Percentiles rank a stretch among this genome's conserved stretches.
Evolutionary conservation across 805 yeast genomes (phyloP).

Genomic region (Lipomyces mesembrius): DNA sequence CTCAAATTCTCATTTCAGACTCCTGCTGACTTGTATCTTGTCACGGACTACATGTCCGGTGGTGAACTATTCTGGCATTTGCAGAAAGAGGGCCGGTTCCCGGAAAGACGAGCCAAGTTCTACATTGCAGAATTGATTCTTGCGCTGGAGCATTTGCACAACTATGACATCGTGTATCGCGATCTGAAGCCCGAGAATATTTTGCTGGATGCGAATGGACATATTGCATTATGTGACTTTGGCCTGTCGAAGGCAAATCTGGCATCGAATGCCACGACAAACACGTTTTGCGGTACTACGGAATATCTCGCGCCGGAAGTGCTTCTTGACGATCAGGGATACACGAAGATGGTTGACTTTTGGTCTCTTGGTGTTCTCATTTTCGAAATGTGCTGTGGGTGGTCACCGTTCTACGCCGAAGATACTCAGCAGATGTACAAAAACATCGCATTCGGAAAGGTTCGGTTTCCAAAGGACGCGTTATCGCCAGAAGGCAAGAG

Average conservation of each 20-base stretch:
- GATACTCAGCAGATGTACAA: constrained; percentile 99
- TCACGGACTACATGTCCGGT: constrained; percentile 97
- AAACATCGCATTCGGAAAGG: constrained; percentile 98
- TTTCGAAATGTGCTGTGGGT: constrained; percentile 99
- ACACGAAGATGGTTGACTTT: constrained; percentile 98
- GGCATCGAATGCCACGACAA: constrained; percentile 81
- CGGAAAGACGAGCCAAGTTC: constrained; percentile 93
- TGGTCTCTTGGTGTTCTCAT: constrained; percentile 97
- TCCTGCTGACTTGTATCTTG: constrained; percentile 85
- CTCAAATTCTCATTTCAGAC: constrained; percentile 96
- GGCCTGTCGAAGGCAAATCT: constrained; percentile 94
- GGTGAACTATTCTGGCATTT: constrained; percentile 97
- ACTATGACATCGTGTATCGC: constrained; percentile 93
- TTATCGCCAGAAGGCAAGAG: constrained; percentile 90
- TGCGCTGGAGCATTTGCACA: constrained; percentile 92
- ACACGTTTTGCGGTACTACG: constrained; percentile 97
- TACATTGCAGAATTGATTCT: constrained; percentile 94
- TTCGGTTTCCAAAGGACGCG: constrained; percentile 94
- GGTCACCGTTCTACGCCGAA: constrained; percentile 98
- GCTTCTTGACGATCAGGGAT: constrained; percentile 90
- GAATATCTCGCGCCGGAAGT: constrained; percentile 98
- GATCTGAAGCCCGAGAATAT: constrained; percentile 98
- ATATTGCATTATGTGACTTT: constrained; percentile 95
- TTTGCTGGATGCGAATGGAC: constrained; percentile 93
- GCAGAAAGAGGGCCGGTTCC: constrained; percentile 93